Percentiles rank a stretch among this genome's conserved stretches.
These are phyloP conservation scores for Hanseniaspora mollemarum DNA, from an alignment of 805 yeast genomes.

Conservation along the genomic window DNA sequence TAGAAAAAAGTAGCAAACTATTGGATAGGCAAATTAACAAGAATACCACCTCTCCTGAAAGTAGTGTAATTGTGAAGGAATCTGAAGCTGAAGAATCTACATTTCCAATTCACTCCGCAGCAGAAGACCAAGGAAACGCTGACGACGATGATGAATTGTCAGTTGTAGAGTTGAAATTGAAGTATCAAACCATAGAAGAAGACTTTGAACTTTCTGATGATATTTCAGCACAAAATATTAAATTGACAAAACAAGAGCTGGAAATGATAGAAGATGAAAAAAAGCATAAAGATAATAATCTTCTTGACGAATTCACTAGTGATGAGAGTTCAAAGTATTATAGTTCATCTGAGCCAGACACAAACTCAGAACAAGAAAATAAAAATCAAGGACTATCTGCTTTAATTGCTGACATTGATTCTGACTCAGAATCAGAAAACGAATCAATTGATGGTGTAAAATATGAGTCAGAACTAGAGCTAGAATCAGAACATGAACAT, in stretches of 20 bases:
- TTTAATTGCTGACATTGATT: conserved; percentile 5
- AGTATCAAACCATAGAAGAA: conserved; percentile 29
- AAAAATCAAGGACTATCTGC: conserved; percentile 16
- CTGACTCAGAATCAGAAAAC: not conserved
- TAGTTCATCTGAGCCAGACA: not conserved
- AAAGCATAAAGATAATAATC: not conserved
- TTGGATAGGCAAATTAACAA: conserved; percentile 57
- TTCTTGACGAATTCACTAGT: conserved; percentile 9
- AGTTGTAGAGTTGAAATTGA: conserved; percentile 35
- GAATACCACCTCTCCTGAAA: not conserved
- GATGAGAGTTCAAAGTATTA: conserved; percentile 2
- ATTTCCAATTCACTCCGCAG: too few relatives aligned
- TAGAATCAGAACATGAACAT: too few relatives aligned
- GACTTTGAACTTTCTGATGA: conserved; percentile 16
- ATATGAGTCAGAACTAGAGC: not conserved
- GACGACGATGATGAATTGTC: conserved; percentile 24
- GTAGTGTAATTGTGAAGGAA: not conserved
- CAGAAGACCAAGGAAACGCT: conserved; percentile 12
- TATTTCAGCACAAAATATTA: conserved; percentile 17
- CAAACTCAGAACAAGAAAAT: conserved; percentile 3
- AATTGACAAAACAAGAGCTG: conserved; percentile 15
- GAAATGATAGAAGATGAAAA: conserved; percentile 11
- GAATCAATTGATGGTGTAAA: conserved; percentile 22
- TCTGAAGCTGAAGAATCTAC: conserved; percentile 1
- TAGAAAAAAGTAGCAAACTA: conserved; percentile 82